These are phyloP conservation scores for Monosporozyma aerobia DNA, from an alignment of 805 yeast species.

Conservation along the genomic window DNA sequence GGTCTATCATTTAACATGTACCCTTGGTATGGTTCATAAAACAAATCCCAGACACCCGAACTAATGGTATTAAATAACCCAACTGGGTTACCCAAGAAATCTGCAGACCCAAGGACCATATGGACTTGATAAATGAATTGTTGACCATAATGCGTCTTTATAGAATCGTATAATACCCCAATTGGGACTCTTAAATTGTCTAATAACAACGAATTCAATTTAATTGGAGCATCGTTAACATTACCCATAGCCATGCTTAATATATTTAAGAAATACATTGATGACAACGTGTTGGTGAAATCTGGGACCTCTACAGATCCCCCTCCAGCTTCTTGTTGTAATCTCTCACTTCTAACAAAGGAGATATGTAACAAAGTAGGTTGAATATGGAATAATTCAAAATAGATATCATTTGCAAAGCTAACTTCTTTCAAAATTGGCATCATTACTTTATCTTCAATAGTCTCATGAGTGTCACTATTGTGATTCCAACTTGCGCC, in stretches of 20 bases:
- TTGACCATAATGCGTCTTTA: slow-evolving; percentile 82
- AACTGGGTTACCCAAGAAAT: slow-evolving; percentile 92
- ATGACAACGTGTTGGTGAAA: slow-evolving; percentile 39
- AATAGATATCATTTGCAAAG: slow-evolving; percentile 68
- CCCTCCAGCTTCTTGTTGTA: slow-evolving; percentile 51
- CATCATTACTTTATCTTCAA: slow-evolving; percentile 38
- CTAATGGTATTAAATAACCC: slow-evolving; percentile 88
- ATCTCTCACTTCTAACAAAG: slow-evolving; percentile 79
- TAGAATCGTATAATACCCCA: slow-evolving; percentile 57
- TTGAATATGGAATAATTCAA: slow-evolving; percentile 86
- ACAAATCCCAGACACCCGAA: slow-evolving; percentile 92
- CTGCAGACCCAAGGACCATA: slow-evolving; percentile 92
- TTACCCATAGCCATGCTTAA: slow-evolving; percentile 96
- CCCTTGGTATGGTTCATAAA: slow-evolving; percentile 96
- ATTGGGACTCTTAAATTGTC: slow-evolving; percentile 86
- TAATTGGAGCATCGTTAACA: slow-evolving; percentile 92
- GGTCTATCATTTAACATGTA: slow-evolving; percentile 90
- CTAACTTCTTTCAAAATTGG: slow-evolving; percentile 59
- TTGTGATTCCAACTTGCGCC: slow-evolving; percentile 63
- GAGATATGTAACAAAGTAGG: slow-evolving; percentile 85
- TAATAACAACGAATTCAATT: slow-evolving; percentile 74
- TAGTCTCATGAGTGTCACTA: neutral
- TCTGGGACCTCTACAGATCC: slow-evolving; percentile 10
- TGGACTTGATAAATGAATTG: slow-evolving; percentile 87
- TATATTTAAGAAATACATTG: slow-evolving; percentile 72